Percentiles rank a stretch among this genome's conserved stretches.
These are phyloP conservation scores for Sphaerosporella brunnea DNA, from an alignment of 495 filamentous ascomycete genomes.

Conservation along the genomic window DNA sequence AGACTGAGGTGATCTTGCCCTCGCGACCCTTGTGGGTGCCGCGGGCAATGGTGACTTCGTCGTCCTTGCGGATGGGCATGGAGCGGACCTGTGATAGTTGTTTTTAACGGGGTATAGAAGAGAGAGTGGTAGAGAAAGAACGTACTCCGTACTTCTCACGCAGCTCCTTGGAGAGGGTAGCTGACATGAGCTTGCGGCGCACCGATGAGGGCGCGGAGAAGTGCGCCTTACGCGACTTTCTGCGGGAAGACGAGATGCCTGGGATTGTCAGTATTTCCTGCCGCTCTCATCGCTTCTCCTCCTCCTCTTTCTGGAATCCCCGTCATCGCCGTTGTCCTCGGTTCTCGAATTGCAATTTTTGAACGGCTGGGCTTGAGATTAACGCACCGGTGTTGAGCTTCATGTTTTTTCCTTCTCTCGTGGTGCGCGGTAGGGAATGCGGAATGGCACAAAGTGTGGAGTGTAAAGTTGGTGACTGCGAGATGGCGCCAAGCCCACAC, in stretches of 20 bases:
- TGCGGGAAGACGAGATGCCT: conserved; percentile 67
- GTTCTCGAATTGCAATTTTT: background rate
- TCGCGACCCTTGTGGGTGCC: conserved; percentile 87
- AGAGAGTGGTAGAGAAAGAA: conserved; percentile 8
- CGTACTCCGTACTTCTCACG: conserved; percentile 86
- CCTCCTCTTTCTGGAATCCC: conserved; percentile 14
- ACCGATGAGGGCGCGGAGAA: conserved; percentile 80
- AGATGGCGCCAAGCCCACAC: no score
- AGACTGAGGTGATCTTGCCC: conserved; percentile 85
- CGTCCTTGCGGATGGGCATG: conserved; percentile 95
- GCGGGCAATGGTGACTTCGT: conserved; percentile 78
- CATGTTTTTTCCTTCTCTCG: no score
- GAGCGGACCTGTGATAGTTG: conserved; percentile 54
- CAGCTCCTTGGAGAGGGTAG: conserved; percentile 85
- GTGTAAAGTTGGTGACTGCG: no score
- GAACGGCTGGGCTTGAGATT: no score
- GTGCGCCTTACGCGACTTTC: conserved; percentile 96
- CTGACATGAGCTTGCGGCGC: conserved; percentile 85
- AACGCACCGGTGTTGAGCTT: conserved; percentile 39
- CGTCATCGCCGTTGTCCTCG: background rate
- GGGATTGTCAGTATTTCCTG: conserved; percentile 1
- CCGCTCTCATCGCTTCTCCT: background rate
- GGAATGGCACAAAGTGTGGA: no score
- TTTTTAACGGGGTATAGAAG: background rate
- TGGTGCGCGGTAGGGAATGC: no score